Evolutionary conservation across 2,329 filamentous ascomycete species (phyloP).

Genomic region (Incumbomyces lentus): DNA sequence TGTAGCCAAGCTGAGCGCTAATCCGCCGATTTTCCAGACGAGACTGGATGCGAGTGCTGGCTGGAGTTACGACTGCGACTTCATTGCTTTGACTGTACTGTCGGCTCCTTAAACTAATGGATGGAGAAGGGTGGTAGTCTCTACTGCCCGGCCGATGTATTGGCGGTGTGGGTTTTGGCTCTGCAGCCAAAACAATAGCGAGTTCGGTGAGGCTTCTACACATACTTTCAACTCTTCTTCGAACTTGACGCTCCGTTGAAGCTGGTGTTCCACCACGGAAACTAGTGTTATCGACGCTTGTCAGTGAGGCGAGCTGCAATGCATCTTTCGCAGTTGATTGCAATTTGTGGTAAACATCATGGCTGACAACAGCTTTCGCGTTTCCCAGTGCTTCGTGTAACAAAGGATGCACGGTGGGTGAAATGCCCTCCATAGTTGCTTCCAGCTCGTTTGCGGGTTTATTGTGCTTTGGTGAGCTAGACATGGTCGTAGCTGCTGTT

Average conservation of each 20-base stretch:
- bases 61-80: slow-evolving; percentile 24
- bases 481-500: slow-evolving; percentile 82
- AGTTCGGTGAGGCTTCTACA: slow-evolving; percentile 89
- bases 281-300: slow-evolving; percentile 46
- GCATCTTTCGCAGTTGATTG: slow-evolving; percentile 77
- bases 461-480: slow-evolving; percentile 71
- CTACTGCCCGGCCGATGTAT: slow-evolving; percentile 23
- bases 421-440: slow-evolving; percentile 32
- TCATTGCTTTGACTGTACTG: slow-evolving; percentile 28
- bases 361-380: slow-evolving; percentile 57
- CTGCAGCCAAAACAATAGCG: slow-evolving; percentile 70
- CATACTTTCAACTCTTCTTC: slow-evolving; percentile 83
- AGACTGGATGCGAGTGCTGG: slow-evolving; percentile 23
- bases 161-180: slow-evolving; percentile 22
- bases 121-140: slow-evolving; percentile 22
- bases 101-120: slow-evolving; percentile 26
- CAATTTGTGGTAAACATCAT: slow-evolving; percentile 66
- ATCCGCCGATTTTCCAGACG: slow-evolving; percentile 30
- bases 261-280: slow-evolving; percentile 38
- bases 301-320: slow-evolving; percentile 64
- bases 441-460: slow-evolving; percentile 35
- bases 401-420: slow-evolving; percentile 54
- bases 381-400: slow-evolving; percentile 73
- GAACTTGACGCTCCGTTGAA: slow-evolving; percentile 67
- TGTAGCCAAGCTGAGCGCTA: slow-evolving; percentile 11